Percentiles rank a stretch among this genome's conserved stretches.
Evolutionary conservation across 1,284 basidiomycete species (phyloP).

Genomic region (Pascua sp.): DNA sequence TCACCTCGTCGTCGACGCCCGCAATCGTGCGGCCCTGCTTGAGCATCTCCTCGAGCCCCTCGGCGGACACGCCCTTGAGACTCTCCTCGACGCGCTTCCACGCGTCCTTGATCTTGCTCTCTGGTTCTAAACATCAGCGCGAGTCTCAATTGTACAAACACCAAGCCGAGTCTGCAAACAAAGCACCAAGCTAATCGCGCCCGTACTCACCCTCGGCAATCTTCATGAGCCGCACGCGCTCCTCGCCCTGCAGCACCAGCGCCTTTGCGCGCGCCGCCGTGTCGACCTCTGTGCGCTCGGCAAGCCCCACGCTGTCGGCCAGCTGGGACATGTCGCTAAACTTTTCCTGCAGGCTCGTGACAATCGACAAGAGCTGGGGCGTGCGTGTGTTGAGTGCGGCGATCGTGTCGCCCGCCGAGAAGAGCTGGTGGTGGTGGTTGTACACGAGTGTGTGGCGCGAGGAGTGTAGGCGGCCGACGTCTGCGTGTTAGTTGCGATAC

Average conservation of each 20-base stretch:
- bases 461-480: conserved; percentile 42
- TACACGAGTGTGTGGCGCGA: conserved; percentile 47
- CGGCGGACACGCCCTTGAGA: background rate
- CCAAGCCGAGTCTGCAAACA: no score
- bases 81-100: conserved; percentile 10
- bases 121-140: conserved; percentile 2
- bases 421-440: conserved; percentile 51
- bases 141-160: no score
- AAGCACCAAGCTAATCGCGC: no score
- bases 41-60: conserved; percentile 8
- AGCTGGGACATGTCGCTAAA: conserved; percentile 47
- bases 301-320: conserved; percentile 38
- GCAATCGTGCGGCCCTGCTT: conserved; percentile 11
- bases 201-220: conserved; percentile 31
- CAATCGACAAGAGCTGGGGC: conserved; percentile 46
- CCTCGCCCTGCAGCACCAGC: conserved; percentile 8
- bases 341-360: conserved; percentile 43
- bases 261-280: conserved; percentile 6
- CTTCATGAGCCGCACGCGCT: conserved; percentile 34
- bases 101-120: conserved; percentile 4
- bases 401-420: conserved; percentile 47
- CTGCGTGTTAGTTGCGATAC: conserved; percentile 18
- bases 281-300: background rate
- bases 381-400: conserved; percentile 45
- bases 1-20: background rate